Conservation (phyloP, 495 filamentous ascomycete genomes). For the Tuber calosporum region DNA sequence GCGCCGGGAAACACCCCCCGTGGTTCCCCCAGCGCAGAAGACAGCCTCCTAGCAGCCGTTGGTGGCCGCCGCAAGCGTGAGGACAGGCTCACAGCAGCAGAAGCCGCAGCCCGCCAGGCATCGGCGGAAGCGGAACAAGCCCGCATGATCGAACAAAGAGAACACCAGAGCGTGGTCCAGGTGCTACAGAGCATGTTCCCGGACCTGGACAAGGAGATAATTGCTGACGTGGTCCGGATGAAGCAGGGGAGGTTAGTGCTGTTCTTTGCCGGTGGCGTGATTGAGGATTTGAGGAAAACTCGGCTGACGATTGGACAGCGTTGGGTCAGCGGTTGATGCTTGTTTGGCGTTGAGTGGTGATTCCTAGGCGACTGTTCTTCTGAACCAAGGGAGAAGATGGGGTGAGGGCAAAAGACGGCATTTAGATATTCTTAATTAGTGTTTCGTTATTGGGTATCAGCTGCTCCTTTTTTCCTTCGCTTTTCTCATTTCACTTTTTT, state of each 20-base stretch:
- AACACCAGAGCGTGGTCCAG: slow-evolving; percentile 87
- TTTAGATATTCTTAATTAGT: slow-evolving; percentile 26
- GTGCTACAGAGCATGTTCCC: slow-evolving; percentile 40
- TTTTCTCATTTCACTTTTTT: background rate
- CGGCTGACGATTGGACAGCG: slow-evolving; percentile 34
- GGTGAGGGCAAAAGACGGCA: slow-evolving; percentile 13
- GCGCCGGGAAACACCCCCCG: slow-evolving; percentile 54
- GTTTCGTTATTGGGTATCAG: slow-evolving; percentile 35
- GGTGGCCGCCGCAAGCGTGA: slow-evolving; percentile 45
- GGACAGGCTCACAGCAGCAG: slow-evolving; percentile 59
- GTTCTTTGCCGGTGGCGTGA: slow-evolving; percentile 26
- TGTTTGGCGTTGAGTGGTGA: slow-evolving; percentile 39
- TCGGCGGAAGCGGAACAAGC: slow-evolving; percentile 89
- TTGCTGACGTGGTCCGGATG: slow-evolving; percentile 44
- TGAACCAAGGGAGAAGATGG: background rate
- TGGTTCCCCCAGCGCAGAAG: slow-evolving; percentile 49
- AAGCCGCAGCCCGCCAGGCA: slow-evolving; percentile 88
- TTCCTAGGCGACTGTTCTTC: slow-evolving; percentile 1
- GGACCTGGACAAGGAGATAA: slow-evolving; percentile 45
- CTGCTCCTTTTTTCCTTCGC: slow-evolving; percentile 18
- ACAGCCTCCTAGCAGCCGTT: slow-evolving; percentile 36
- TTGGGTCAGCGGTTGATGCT: slow-evolving; percentile 40
- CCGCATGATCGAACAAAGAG: slow-evolving; percentile 68
- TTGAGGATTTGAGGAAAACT: slow-evolving; percentile 27
- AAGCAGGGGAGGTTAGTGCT: slow-evolving; percentile 43